Base-by-base conservation (phyloP, 768 basidiomycete species). In the Leucosporidium yakuticum region DNA sequence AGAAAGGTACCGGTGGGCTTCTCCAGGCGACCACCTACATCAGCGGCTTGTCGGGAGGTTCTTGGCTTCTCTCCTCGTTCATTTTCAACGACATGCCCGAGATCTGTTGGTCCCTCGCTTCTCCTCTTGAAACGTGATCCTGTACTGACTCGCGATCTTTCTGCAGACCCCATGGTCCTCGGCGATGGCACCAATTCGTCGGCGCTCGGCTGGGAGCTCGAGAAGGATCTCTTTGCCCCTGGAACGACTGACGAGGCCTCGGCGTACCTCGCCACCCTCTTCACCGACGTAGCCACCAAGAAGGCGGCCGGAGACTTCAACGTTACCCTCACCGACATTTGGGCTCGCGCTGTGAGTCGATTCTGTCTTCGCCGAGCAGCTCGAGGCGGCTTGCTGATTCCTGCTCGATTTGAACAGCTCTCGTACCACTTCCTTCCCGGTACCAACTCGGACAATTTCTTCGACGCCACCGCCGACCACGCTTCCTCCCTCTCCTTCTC, bases 21-120 rank as follows among this genome's bases (percentile, higher is more conserved):
- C 78, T 87, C 54, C 88, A 89, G 74, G 85, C 86, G 25, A 77
- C 85, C 14, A 85, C 84, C 3, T 90, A 89, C 79, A 80, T 88
- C 56, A 78, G 85, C 21, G 87, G 84, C 1, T 80, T 88, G 17
- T 87, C 34, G 6, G 65, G 57, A 8, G 69, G 65, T 21, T 67
- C 61, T 4, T 70, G 65, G 65, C 48, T 67, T 49, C 31, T 70
- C 48, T 54, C 57, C 17, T 89, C 87, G 0, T 79, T 90, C 67
- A 75, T 81, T 29, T 81, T 85, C 77, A 87, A 88, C 68, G 80
- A 86, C 72, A 87, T 85, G 80, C 87, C 88, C 1, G 81, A 73
- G 2, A 78, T 84, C 32, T 31, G 66, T 67, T 60, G 12, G 66
- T 65, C 25, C 2, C 34, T 36, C 34, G 5, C 34, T 36, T 29